Conservation (phyloP, 495 filamentous ascomycete genomes). For the Xylaria intraflava region DNA sequence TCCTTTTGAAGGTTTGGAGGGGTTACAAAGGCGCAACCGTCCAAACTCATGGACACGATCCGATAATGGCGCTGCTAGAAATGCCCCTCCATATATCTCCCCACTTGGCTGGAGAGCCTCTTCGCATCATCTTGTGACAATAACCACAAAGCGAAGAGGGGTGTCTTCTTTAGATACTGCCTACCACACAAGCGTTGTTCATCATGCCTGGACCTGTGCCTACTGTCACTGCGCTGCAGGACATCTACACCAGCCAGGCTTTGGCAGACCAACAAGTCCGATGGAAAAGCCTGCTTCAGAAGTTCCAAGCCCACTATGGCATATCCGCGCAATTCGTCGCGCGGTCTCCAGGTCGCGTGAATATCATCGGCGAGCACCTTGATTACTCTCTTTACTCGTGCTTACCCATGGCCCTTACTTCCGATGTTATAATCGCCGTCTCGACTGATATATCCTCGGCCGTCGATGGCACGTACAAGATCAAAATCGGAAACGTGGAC, state of each 20-base stretch:
- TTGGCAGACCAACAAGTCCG: conserved; percentile 51
- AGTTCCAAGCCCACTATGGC: conserved; percentile 69
- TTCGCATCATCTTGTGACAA: background rate
- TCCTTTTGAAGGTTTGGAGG: no score
- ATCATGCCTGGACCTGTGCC: conserved; percentile 55
- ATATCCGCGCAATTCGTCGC: conserved; percentile 72
- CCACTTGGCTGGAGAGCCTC: background rate
- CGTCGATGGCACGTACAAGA: conserved; percentile 31
- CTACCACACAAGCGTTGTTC: no score
- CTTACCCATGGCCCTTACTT: conserved; percentile 87
- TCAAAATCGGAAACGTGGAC: conserved; percentile 69
- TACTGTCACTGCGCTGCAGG: conserved; percentile 49
- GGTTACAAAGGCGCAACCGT: background rate
- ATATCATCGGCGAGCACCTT: conserved; percentile 99
- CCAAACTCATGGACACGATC: background rate
- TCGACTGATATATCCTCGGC: conserved; percentile 46
- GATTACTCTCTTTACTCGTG: conserved; percentile 97
- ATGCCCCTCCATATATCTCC: no score
- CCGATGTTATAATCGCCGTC: conserved; percentile 85
- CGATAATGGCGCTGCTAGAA: background rate
- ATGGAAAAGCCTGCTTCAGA: conserved; percentile 64
- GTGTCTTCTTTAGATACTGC: background rate
- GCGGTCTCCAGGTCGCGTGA: conserved; percentile 87
- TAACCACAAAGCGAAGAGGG: background rate
- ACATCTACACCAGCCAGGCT: conserved; percentile 64